phyloP scores from a whole-genome alignment of 495 filamentous ascomycete genomes.

The Penicillium canariense region DNA sequence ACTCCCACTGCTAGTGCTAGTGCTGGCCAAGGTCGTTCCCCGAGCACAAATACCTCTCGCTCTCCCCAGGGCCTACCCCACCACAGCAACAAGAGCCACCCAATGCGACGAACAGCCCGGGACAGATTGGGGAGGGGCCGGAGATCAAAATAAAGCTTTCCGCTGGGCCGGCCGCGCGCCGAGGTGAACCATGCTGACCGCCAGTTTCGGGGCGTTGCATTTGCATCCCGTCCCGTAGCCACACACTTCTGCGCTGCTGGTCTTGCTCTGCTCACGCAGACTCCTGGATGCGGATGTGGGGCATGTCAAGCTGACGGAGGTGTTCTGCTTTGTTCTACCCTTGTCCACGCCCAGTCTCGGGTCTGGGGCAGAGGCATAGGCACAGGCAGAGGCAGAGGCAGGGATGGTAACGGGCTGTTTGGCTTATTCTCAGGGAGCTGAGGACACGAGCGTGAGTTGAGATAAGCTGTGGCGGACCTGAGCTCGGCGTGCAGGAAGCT shows the following conservation, averaged over 20 bases:
- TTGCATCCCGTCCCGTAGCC: too few relatives aligned
- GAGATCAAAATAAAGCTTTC: constrained; percentile 5
- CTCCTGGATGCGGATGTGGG: too few relatives aligned
- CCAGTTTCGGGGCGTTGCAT: constrained; percentile 12
- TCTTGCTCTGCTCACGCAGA: too few relatives aligned
- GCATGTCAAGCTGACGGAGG: neutral
- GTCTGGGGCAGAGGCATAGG: too few relatives aligned
- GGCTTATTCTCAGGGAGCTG: too few relatives aligned
- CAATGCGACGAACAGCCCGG: constrained; percentile 8
- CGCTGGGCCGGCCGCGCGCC: constrained; percentile 3
- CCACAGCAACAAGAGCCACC: constrained; percentile 9
- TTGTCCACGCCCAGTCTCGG: too few relatives aligned
- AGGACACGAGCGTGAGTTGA: constrained; percentile 5
- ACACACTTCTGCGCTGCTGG: too few relatives aligned
- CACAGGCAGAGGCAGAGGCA: too few relatives aligned
- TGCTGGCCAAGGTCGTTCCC: too few relatives aligned
- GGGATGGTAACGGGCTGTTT: too few relatives aligned
- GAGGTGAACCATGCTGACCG: constrained; percentile 15
- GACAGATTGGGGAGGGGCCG: neutral
- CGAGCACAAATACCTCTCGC: neutral
- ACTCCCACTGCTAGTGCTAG: neutral
- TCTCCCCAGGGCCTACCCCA: neutral
- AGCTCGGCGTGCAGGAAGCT: constrained; percentile 9
- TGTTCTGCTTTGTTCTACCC: neutral
- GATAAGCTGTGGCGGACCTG: constrained; percentile 13